Evolutionary conservation across 2,329 filamentous ascomycete species (phyloP).

Genomic region (Sporothrix variecibatus): DNA sequence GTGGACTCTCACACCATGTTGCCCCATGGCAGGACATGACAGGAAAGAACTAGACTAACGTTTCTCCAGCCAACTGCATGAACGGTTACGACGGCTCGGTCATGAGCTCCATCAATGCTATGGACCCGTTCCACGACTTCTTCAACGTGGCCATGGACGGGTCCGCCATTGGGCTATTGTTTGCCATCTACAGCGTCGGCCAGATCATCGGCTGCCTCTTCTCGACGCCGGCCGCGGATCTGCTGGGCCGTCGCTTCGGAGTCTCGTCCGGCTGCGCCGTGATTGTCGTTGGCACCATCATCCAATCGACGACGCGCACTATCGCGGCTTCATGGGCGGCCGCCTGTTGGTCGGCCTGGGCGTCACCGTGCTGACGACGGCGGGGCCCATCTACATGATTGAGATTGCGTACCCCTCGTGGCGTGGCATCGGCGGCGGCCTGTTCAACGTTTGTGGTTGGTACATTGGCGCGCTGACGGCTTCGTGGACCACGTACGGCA

Average conservation of each 20-base stretch:
- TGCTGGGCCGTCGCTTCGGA: not conserved
- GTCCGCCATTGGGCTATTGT: not conserved
- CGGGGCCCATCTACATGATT: not conserved
- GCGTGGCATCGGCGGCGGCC: not conserved
- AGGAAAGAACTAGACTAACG: not conserved
- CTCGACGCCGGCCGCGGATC: not conserved
- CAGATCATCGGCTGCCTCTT: not conserved
- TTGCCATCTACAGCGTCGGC: not conserved
- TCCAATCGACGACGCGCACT: not conserved
- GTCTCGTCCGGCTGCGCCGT: not conserved
- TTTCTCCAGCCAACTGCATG: not conserved
- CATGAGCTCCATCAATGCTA: not conserved
- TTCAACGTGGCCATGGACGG: not conserved
- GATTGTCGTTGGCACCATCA: not conserved
- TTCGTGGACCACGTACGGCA: slow-evolving; percentile 32
- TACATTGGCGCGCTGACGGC: slow-evolving; percentile 38
- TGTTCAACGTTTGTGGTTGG: slow-evolving; percentile 38
- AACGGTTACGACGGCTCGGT: not conserved
- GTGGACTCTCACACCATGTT: not conserved
- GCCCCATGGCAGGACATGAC: not conserved
- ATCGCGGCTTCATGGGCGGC: not conserved
- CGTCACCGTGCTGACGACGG: not conserved
- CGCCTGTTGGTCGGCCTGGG: not conserved
- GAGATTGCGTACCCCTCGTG: not conserved
- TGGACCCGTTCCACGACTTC: not conserved